Percentiles rank a stretch among this genome's conserved stretches.
Conservation (phyloP, 352 stramenopile genomes). For the Phytopythium mirpurense region DNA sequence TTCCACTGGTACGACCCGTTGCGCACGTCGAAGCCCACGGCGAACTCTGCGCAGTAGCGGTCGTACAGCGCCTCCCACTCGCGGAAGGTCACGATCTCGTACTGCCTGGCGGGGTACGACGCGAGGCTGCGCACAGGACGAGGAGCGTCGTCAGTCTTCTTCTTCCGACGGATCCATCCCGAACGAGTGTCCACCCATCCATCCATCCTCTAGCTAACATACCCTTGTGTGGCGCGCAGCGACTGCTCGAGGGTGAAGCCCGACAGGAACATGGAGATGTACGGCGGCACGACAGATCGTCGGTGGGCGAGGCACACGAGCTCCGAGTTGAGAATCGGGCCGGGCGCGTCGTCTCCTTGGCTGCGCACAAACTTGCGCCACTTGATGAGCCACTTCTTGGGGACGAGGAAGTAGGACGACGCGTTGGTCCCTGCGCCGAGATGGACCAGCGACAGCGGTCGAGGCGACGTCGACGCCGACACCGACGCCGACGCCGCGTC, state of each 20-base stretch:
- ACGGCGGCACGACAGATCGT: constrained; percentile 70
- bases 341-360: constrained; percentile 44
- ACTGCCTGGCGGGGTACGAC: constrained; percentile 52
- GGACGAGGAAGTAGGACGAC: constrained; percentile 76
- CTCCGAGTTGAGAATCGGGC: constrained; percentile 75
- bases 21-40: constrained; percentile 75
- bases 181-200: too few relatives aligned
- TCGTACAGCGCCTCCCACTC: constrained; percentile 84
- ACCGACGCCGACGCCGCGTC: neutral
- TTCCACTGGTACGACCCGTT: constrained; percentile 81
- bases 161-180: too few relatives aligned
- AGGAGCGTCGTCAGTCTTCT: too few relatives aligned
- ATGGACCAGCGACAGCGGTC: constrained; percentile 40
- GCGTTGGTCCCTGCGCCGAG: neutral
- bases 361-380: constrained; percentile 77
- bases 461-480: constrained; percentile 25
- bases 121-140: constrained; percentile 27
- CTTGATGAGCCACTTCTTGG: constrained; percentile 79
- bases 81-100: constrained; percentile 78
- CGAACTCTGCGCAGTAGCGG: constrained; percentile 74
- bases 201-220: too few relatives aligned
- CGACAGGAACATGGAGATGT: constrained; percentile 85
- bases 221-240: constrained; percentile 69
- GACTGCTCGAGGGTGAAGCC: constrained; percentile 77
- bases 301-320: constrained; percentile 78